Conservation (phyloP, 768 basidiomycete species). For the Lentinula edodes region DNA sequence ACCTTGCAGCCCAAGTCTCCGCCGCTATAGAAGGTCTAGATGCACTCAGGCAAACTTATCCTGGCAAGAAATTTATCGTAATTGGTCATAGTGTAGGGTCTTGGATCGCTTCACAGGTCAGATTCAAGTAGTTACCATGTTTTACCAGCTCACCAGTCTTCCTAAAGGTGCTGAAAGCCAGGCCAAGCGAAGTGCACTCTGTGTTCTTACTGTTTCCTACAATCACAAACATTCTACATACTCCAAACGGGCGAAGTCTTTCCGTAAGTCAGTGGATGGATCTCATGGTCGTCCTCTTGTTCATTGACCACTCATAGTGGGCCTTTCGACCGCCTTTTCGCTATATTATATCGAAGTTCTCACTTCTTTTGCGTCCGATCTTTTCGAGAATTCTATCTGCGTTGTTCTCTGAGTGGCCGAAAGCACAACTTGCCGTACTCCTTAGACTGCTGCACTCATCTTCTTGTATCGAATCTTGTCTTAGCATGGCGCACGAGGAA, state of each 20-base stretch:
- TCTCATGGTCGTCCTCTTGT: neutral
- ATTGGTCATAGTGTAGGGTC: conserved; percentile 69
- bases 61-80: conserved; percentile 36
- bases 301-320: conserved; percentile 25
- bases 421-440: conserved; percentile 38
- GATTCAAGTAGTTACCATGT: conserved; percentile 6
- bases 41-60: conserved; percentile 27
- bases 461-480: conserved; percentile 40
- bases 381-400: conserved; percentile 31
- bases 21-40: conserved; percentile 52
- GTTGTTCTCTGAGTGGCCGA: conserved; percentile 49
- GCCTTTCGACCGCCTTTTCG: conserved; percentile 43
- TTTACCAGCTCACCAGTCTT: neutral
- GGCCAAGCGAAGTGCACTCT: conserved; percentile 29
- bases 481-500: conserved; percentile 65
- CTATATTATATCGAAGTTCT: conserved; percentile 36
- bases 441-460: conserved; percentile 47
- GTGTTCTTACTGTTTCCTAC: conserved; percentile 69
- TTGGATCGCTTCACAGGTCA: conserved; percentile 62
- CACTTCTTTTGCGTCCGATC: conserved; percentile 36
- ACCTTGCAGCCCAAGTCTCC: conserved; percentile 36
- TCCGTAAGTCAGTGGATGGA: conserved; percentile 36
- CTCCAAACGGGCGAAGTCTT: conserved; percentile 58
- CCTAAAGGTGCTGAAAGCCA: conserved; percentile 45
- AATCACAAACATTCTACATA: conserved; percentile 52